phyloP scores from a whole-genome alignment of 495 filamentous ascomycete genomes.

The Trichoderma orchidacearum region DNA sequence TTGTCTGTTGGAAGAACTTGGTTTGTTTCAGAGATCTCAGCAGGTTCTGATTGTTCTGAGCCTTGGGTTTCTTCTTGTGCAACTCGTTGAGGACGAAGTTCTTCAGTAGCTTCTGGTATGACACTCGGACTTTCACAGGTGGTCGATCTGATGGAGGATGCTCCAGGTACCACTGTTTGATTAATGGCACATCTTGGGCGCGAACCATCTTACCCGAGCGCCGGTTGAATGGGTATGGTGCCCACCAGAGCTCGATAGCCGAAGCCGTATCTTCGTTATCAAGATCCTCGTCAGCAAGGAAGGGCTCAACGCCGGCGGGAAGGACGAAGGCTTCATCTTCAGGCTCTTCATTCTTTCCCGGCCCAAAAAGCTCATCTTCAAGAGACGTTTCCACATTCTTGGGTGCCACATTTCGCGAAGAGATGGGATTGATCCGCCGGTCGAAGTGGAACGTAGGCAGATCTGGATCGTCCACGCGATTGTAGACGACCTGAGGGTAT shows the following conservation, averaged over 20 bases:
- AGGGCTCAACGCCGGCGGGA: slow-evolving; percentile 69
- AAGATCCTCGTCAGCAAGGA: slow-evolving; percentile 79
- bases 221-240: slow-evolving; percentile 90
- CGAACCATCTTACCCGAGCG: slow-evolving; percentile 96
- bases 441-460: slow-evolving; percentile 97
- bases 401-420: slow-evolving; percentile 82
- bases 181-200: slow-evolving; percentile 89
- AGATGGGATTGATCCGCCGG: slow-evolving; percentile 94
- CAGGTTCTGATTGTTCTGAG: slow-evolving; percentile 86
- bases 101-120: slow-evolving; percentile 97
- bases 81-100: slow-evolving; percentile 93
- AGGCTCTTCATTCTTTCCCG: slow-evolving; percentile 66
- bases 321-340: slow-evolving; percentile 70
- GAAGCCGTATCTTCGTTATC: slow-evolving; percentile 83
- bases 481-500: slow-evolving; percentile 84
- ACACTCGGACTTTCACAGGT: slow-evolving; percentile 96
- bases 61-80: slow-evolving; percentile 88
- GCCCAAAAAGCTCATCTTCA: slow-evolving; percentile 90
- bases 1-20: slow-evolving; percentile 99
- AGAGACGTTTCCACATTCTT: slow-evolving; percentile 89
- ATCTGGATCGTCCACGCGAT: slow-evolving; percentile 73
- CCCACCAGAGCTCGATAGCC: slow-evolving; percentile 96
- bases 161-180: slow-evolving; percentile 98
- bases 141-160: slow-evolving; percentile 69
- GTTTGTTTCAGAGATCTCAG: slow-evolving; percentile 83